Percentiles rank a stretch among this genome's conserved stretches.
Evolutionary conservation across 106 monocot genomes (phyloP).

Genomic region (Allium fistulosum): DNA sequence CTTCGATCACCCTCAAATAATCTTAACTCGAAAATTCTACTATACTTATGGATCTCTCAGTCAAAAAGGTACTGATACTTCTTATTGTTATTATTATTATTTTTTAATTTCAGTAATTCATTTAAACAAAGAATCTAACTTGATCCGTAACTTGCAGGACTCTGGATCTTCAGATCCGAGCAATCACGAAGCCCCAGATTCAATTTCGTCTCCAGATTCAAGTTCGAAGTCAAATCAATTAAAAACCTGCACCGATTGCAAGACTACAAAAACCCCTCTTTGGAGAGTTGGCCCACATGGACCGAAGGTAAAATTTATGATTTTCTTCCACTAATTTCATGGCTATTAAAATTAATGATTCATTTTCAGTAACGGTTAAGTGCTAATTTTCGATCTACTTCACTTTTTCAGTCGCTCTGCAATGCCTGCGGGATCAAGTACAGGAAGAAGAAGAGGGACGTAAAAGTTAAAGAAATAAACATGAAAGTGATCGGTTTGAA

Average conservation of each 20-base stretch:
- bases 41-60: slow-evolving; percentile 13
- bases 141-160: slow-evolving; percentile 2
- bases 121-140: too few relatives aligned
- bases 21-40: neutral
- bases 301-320: slow-evolving; percentile 9
- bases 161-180: slow-evolving; percentile 18
- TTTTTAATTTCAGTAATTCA: slow-evolving; percentile 9
- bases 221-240: neutral
- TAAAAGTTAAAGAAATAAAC: slow-evolving; percentile 8
- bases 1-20: neutral
- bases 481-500: slow-evolving; percentile 10
- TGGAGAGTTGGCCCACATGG: slow-evolving; percentile 24
- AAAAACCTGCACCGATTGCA: slow-evolving; percentile 22
- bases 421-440: slow-evolving; percentile 26
- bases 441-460: slow-evolving; percentile 24
- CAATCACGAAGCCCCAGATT: neutral
- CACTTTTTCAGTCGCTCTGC: slow-evolving; percentile 18
- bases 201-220: neutral
- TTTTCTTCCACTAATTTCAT: neutral
- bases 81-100: neutral
- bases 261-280: slow-evolving; percentile 18
- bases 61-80: slow-evolving; percentile 8
- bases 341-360: neutral
- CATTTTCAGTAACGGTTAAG: neutral
- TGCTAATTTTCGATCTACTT: neutral